phyloP scores from a whole-genome alignment of 2,329 filamentous ascomycete species.

The Pyrenophora teres region DNA sequence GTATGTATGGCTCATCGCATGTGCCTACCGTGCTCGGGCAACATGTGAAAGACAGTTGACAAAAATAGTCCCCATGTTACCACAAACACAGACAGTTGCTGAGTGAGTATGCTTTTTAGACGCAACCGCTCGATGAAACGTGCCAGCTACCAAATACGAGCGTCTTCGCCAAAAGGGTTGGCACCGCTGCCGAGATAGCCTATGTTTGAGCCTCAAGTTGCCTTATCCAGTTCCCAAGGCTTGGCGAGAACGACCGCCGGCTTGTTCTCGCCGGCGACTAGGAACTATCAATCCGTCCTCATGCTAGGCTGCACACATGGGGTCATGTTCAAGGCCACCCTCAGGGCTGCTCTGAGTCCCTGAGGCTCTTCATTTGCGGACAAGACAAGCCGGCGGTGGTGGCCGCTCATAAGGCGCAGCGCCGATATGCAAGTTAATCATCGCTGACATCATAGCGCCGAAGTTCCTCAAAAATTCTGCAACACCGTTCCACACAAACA shows the following conservation, averaged over 20 bases:
- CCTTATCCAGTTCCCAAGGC: slow-evolving; percentile 7
- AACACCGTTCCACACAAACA: slow-evolving; percentile 28
- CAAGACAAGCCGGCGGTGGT: slow-evolving; percentile 1
- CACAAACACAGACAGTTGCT: not conserved
- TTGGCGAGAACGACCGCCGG: slow-evolving; percentile 28
- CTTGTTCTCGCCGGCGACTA: slow-evolving; percentile 21
- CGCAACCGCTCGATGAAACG: not conserved
- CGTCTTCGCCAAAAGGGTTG: not conserved
- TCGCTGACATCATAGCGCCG: slow-evolving; percentile 34
- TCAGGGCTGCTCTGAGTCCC: slow-evolving; percentile 1
- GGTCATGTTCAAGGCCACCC: not conserved
- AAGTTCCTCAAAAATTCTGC: slow-evolving; percentile 24
- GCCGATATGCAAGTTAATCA: slow-evolving; percentile 25
- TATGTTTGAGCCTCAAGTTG: slow-evolving; percentile 25
- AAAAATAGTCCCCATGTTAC: not conserved
- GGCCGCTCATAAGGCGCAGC: slow-evolving; percentile 10
- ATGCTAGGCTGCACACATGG: not conserved
- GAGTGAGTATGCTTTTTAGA: not conserved
- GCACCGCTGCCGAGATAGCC: slow-evolving; percentile 12
- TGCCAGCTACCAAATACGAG: not conserved
- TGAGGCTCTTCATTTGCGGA: slow-evolving; percentile 19
- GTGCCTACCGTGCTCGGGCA: slow-evolving; percentile 1
- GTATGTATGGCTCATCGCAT: slow-evolving; percentile 23
- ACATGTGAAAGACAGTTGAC: slow-evolving; percentile 1
- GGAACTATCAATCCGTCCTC: slow-evolving; percentile 16